Evolutionary conservation across 495 filamentous ascomycete genomes (phyloP).

Genomic region (Lasiosphaeris hirsuta): DNA sequence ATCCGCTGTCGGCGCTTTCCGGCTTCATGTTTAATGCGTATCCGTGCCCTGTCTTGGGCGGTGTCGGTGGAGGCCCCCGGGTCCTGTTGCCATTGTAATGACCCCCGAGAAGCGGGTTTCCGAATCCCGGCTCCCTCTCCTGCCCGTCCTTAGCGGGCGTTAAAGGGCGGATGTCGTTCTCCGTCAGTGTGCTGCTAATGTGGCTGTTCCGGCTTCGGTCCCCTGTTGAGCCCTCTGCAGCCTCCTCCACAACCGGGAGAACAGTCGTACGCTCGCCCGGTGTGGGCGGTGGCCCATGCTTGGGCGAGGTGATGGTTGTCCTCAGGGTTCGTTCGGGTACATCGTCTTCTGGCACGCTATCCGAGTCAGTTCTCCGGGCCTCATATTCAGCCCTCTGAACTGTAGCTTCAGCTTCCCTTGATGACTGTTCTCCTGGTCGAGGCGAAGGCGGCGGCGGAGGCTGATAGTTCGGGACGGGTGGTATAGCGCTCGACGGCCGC

Average conservation of each 20-base stretch:
- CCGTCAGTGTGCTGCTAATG: slow-evolving; percentile 34
- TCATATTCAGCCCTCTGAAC: slow-evolving; percentile 34
- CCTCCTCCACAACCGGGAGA: slow-evolving; percentile 91
- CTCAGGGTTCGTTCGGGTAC: slow-evolving; percentile 43
- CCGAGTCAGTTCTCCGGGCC: slow-evolving; percentile 30
- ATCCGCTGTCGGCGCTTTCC: slow-evolving; percentile 38
- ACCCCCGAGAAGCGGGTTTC: slow-evolving; percentile 35
- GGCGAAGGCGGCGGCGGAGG: slow-evolving; percentile 44
- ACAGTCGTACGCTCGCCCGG: slow-evolving; percentile 53
- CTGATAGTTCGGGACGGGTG: slow-evolving; percentile 42
- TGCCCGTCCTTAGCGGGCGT: slow-evolving; percentile 39
- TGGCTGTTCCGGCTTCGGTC: slow-evolving; percentile 43
- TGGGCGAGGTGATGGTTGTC: slow-evolving; percentile 44
- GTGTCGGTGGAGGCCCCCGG: slow-evolving; percentile 39
- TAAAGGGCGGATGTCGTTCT: slow-evolving; percentile 42
- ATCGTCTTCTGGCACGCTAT: slow-evolving; percentile 49
- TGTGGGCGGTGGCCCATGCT: slow-evolving; percentile 50
- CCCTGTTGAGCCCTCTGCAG: slow-evolving; percentile 74
- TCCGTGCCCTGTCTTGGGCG: slow-evolving; percentile 40
- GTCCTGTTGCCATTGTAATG: slow-evolving; percentile 35
- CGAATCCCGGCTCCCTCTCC: slow-evolving; percentile 43
- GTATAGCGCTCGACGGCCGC: slow-evolving; percentile 27
- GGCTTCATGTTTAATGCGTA: slow-evolving; percentile 31
- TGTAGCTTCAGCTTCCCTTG: slow-evolving; percentile 35
- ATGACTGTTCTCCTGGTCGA: slow-evolving; percentile 42